phyloP scores from a whole-genome alignment of 345 rosid genomes.

The Balakata baccata region DNA sequence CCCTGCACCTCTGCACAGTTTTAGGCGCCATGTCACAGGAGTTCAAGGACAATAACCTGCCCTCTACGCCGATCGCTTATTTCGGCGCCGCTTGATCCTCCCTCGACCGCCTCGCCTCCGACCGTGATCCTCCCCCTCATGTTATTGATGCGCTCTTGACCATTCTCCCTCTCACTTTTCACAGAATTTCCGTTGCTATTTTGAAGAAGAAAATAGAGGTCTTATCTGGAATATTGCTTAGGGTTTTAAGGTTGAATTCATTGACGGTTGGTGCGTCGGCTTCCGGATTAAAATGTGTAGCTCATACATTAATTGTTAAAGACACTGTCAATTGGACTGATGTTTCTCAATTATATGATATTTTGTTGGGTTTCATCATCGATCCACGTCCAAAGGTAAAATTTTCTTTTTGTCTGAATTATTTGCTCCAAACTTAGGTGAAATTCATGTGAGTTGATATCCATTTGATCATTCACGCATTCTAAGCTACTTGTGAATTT shows the following conservation, averaged over 20 bases:
- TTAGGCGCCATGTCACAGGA: conserved; percentile 70
- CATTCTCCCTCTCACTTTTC: conserved; percentile 54
- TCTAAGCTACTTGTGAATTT: neutral
- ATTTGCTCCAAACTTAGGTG: neutral
- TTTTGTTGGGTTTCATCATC: conserved; percentile 39
- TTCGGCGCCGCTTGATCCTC: conserved; percentile 63
- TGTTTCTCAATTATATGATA: conserved; percentile 40
- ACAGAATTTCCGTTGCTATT: conserved; percentile 44
- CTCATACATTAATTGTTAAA: conserved; percentile 46
- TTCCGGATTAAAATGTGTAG: conserved; percentile 63
- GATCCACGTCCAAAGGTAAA: conserved; percentile 66
- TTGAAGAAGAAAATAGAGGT: conserved; percentile 53
- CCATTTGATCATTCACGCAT: neutral
- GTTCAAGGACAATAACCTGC: conserved; percentile 60
- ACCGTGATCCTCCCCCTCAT: conserved; percentile 38
- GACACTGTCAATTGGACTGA: conserved; percentile 49
- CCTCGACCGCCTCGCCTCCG: conserved; percentile 50
- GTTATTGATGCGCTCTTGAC: conserved; percentile 53
- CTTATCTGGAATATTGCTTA: conserved; percentile 40
- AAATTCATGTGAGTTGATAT: neutral
- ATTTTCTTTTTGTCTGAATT: neutral
- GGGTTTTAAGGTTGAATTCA: conserved; percentile 42
- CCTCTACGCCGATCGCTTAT: conserved; percentile 63
- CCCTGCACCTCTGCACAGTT: conserved; percentile 60
- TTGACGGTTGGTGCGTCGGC: conserved; percentile 39